These are phyloP conservation scores for Pleurotus citrinopileatus DNA, from an alignment of 768 basidiomycete genomes.

Conservation along the genomic window DNA sequence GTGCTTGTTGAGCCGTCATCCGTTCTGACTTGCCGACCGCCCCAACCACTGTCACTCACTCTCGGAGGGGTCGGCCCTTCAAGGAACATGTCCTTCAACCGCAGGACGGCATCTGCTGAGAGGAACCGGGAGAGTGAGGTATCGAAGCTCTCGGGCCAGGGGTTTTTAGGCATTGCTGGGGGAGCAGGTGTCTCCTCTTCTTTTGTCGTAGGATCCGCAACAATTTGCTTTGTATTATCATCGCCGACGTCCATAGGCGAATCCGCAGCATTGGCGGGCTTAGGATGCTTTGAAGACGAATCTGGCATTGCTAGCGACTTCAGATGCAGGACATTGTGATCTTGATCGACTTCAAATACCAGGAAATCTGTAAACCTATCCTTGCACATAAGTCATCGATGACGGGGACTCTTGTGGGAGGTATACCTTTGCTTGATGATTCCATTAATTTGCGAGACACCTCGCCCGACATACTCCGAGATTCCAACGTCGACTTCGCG, in stretches of 20 bases:
- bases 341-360: slow-evolving; percentile 86
- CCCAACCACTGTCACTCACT: slow-evolving; percentile 77
- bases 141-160: slow-evolving; percentile 68
- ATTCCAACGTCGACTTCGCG: slow-evolving; percentile 88
- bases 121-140: slow-evolving; percentile 60
- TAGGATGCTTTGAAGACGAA: slow-evolving; percentile 41
- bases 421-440: slow-evolving; percentile 95
- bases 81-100: slow-evolving; percentile 71
- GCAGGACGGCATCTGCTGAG: slow-evolving; percentile 51
- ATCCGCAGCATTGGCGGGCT: slow-evolving; percentile 16
- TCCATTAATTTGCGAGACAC: slow-evolving; percentile 73
- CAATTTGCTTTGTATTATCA: too few relatives aligned
- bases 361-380: slow-evolving; percentile 94
- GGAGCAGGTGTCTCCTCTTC: slow-evolving; percentile 11
- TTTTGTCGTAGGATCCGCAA: neutral
- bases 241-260: slow-evolving; percentile 20
- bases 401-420: neutral
- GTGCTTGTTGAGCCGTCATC: slow-evolving; percentile 14
- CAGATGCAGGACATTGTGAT: slow-evolving; percentile 76
- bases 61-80: slow-evolving; percentile 81
- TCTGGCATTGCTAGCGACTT: slow-evolving; percentile 75
- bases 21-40: slow-evolving; percentile 37
- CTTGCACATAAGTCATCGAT: neutral
- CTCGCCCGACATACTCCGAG: slow-evolving; percentile 75
- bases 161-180: slow-evolving; percentile 28